Conservation (phyloP, 2,329 filamentous ascomycete species). For the Didymella pinodella region DNA sequence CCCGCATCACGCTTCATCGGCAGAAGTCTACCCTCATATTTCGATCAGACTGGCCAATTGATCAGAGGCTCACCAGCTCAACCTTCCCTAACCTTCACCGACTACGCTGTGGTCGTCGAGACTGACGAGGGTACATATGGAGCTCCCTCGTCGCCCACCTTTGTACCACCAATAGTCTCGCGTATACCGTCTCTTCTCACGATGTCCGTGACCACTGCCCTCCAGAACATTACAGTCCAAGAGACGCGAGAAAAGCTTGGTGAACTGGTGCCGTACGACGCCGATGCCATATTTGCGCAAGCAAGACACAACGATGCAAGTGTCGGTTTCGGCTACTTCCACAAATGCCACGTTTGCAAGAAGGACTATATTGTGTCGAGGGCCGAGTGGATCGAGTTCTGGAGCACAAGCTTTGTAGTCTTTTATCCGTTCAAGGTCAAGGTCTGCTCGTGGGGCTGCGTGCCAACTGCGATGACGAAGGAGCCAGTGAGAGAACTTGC, state of each 20-base stretch:
- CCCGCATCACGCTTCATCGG: constrained; percentile 26
- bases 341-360: constrained; percentile 38
- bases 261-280: constrained; percentile 19
- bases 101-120: constrained; percentile 29
- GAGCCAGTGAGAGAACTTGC: constrained; percentile 23
- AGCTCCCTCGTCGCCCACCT: constrained; percentile 27
- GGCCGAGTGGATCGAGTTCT: constrained; percentile 47
- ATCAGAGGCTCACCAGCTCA: constrained; percentile 24
- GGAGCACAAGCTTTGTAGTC: constrained; percentile 20
- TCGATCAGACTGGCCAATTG: constrained; percentile 28
- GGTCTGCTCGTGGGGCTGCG: constrained; percentile 47
- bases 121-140: constrained; percentile 30
- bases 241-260: constrained; percentile 17
- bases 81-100: constrained; percentile 14
- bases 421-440: constrained; percentile 35
- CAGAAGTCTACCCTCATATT: constrained; percentile 34
- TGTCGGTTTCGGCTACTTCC: constrained; percentile 30
- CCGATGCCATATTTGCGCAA: constrained; percentile 24
- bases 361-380: constrained; percentile 39
- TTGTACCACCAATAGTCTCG: constrained; percentile 23
- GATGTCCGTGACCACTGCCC: constrained; percentile 24
- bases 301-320: constrained; percentile 27
- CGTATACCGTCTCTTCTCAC: constrained; percentile 29
- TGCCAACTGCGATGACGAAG: constrained; percentile 30
- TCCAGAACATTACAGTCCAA: constrained; percentile 18